These are phyloP conservation scores for Herpetomonas samuelpessoai DNA, from an alignment of 208 protist genomes.

Conservation along the genomic window DNA sequence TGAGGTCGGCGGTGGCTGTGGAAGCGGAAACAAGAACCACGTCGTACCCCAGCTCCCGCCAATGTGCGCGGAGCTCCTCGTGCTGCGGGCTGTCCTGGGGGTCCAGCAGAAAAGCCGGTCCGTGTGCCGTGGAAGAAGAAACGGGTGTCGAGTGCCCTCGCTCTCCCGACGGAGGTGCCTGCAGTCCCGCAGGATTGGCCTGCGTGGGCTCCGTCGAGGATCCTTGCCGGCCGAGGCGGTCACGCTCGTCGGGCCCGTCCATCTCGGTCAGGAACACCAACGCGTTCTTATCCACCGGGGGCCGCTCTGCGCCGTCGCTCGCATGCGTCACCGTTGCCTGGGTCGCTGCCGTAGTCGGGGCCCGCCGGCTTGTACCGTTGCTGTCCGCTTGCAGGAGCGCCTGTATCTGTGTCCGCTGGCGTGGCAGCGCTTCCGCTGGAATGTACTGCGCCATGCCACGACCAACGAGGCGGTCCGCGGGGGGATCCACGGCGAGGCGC, in stretches of 20 bases:
- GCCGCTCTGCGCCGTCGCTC: no score
- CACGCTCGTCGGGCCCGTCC: conserved; percentile 12
- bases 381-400: conserved; percentile 2
- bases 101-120: neutral
- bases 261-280: conserved; percentile 22
- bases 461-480: conserved; percentile 83
- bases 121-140: no score
- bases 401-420: conserved; percentile 16
- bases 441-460: conserved; percentile 76
- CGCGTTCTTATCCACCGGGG: no score
- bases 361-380: no score
- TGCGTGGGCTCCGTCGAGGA: neutral
- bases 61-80: conserved; percentile 33
- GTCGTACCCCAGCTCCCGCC: conserved; percentile 79
- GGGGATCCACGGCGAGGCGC: conserved; percentile 77
- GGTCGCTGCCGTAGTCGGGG: neutral
- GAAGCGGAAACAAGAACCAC: conserved; percentile 51
- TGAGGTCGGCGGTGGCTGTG: neutral
- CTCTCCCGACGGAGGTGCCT: no score
- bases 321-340: no score
- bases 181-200: neutral
- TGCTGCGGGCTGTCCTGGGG: conserved; percentile 1
- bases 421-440: conserved; percentile 47
- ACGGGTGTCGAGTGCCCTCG: no score
- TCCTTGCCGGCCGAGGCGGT: neutral